phyloP scores from a whole-genome alignment of 208 protist genomes.

The Crithidia fasciculata region DNA sequence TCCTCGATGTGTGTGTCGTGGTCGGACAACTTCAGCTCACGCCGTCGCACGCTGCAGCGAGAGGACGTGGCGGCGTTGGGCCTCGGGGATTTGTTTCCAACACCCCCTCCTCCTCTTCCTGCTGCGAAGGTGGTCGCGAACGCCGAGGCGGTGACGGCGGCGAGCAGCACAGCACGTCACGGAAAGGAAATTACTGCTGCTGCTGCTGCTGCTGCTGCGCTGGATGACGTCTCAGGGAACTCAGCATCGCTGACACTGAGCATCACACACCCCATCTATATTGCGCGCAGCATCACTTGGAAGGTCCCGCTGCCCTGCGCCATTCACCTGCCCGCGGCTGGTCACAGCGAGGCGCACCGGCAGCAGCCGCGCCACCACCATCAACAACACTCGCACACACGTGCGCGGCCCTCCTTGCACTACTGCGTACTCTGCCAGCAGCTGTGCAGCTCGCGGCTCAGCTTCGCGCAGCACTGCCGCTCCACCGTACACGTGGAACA shows the following conservation, averaged over 20 bases:
- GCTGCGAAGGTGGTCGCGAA: no score
- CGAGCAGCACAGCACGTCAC: neutral
- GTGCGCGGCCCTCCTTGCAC: slow-evolving; percentile 2
- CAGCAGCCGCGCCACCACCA: no score
- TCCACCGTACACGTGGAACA: slow-evolving; percentile 51
- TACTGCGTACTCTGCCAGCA: slow-evolving; percentile 71
- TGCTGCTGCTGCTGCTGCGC: neutral
- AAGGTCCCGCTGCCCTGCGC: slow-evolving; percentile 47
- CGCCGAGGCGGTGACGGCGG: no score
- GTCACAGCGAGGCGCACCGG: no score
- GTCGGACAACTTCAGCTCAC: slow-evolving; percentile 9
- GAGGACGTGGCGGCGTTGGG: slow-evolving; percentile 40
- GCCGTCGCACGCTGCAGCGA: slow-evolving; percentile 21
- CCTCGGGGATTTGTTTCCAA: slow-evolving; percentile 50
- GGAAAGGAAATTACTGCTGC: neutral
- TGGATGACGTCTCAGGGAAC: neutral
- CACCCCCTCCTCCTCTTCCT: slow-evolving; percentile 1
- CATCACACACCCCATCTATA: slow-evolving; percentile 48
- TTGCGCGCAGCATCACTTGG: slow-evolving; percentile 64
- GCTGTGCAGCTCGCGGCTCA: slow-evolving; percentile 17
- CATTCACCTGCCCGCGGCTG: neutral
- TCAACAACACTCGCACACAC: neutral
- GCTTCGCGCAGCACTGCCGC: slow-evolving; percentile 49
- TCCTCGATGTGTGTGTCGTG: neutral
- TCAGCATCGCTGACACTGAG: slow-evolving; percentile 33